These are phyloP conservation scores for Cyclocybe cylindracea DNA, from an alignment of 768 basidiomycete species.

Conservation along the genomic window DNA sequence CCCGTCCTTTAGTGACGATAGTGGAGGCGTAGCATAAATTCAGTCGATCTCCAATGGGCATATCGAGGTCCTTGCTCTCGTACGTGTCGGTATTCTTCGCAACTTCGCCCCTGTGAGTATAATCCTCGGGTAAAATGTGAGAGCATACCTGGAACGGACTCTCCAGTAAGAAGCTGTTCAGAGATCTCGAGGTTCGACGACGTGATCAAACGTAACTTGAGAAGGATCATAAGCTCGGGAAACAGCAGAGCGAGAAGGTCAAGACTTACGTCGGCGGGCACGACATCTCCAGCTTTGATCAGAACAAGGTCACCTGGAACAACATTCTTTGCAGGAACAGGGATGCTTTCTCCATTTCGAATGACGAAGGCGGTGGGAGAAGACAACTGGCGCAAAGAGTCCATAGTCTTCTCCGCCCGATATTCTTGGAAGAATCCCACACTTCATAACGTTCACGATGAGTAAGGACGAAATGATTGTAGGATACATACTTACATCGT, in stretches of 20 bases:
- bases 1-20: conserved; percentile 47
- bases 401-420: conserved; percentile 52
- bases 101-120: conserved; percentile 22
- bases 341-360: conserved; percentile 38
- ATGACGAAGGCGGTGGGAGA: conserved; percentile 49
- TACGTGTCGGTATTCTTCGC: conserved; percentile 37
- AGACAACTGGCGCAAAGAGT: conserved; percentile 46
- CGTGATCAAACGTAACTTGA: conserved; percentile 40
- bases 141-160: conserved; percentile 43
- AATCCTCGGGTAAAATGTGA: background rate
- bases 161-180: conserved; percentile 55
- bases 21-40: conserved; percentile 47
- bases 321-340: conserved; percentile 42
- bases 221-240: background rate
- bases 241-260: background rate
- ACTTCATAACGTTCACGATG: conserved; percentile 11
- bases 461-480: background rate
- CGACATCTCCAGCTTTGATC: conserved; percentile 41
- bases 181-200: conserved; percentile 50
- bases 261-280: conserved; percentile 43
- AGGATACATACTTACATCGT: conserved; percentile 27
- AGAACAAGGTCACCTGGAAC: conserved; percentile 43
- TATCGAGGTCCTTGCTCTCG: conserved; percentile 28
- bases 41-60: conserved; percentile 42
- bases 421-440: conserved; percentile 52